phyloP scores from a whole-genome alignment of 2,329 filamentous ascomycete species.

The Aspergillus sp. region DNA sequence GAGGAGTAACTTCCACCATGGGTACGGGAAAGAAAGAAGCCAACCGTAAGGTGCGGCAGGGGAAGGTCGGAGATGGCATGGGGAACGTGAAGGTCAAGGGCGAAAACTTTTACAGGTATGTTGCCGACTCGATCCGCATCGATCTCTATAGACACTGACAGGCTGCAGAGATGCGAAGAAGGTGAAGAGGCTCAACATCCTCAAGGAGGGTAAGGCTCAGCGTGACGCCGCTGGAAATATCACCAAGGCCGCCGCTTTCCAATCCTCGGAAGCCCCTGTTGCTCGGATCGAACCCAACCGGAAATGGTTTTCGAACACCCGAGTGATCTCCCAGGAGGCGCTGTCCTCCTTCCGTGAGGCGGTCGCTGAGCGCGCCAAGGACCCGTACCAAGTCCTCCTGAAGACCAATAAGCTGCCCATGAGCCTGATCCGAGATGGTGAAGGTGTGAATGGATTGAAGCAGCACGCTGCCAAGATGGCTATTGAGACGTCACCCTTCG shows the following conservation, averaged over 20 bases:
- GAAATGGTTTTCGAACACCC: constrained; percentile 96
- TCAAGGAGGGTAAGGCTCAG: constrained; percentile 80
- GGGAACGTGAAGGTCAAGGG: constrained; percentile 90
- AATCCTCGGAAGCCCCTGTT: constrained; percentile 75
- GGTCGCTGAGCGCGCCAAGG: constrained; percentile 82
- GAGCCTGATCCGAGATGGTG: constrained; percentile 81
- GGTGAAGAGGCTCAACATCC: constrained; percentile 83
- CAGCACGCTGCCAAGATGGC: constrained; percentile 93
- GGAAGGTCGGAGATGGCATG: constrained; percentile 82
- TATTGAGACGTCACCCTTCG: constrained; percentile 81
- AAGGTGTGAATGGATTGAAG: constrained; percentile 78
- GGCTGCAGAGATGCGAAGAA: constrained; percentile 68
- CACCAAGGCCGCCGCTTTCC: constrained; percentile 77
- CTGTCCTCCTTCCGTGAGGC: constrained; percentile 84
- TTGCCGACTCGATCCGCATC: not conserved
- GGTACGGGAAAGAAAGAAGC: constrained; percentile 91
- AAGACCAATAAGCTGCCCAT: constrained; percentile 97
- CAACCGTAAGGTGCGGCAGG: constrained; percentile 77
- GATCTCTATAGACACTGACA: constrained; percentile 9
- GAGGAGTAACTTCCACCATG: constrained; percentile 55
- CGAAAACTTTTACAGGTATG: constrained; percentile 94
- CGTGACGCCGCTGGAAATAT: constrained; percentile 82
- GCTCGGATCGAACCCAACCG: constrained; percentile 93
- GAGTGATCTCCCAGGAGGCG: constrained; percentile 85
- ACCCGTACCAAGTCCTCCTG: constrained; percentile 91